Evolutionary conservation across 164 flowering plant genomes (phyloP).

Genomic region (Kingdonia uniflora): DNA sequence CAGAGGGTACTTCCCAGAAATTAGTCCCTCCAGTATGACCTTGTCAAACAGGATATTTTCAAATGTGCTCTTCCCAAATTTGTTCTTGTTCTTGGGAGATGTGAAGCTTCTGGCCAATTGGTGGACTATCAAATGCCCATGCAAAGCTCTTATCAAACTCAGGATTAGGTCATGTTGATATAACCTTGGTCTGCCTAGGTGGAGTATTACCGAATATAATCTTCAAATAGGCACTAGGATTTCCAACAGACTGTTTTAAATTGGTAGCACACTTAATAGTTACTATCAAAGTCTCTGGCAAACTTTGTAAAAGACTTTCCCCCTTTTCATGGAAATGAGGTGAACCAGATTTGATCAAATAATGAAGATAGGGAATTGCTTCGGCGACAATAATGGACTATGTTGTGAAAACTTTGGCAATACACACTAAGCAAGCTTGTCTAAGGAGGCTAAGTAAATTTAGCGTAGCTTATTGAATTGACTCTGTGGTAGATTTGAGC

Average conservation of each 20-base stretch:
- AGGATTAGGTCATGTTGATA: constrained; percentile 79
- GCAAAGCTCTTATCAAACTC: constrained; percentile 95
- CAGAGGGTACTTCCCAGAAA: too few relatives aligned
- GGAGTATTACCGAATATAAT: constrained; percentile 90
- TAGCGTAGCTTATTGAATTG: constrained; percentile 91
- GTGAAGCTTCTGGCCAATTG: constrained; percentile 76
- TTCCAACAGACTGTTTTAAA: too few relatives aligned
- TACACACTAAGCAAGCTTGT: constrained; percentile 98
- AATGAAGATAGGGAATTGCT: constrained; percentile 85
- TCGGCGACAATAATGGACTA: constrained; percentile 95
- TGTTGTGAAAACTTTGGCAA: constrained; percentile 82
- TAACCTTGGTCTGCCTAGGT: constrained; percentile 54
- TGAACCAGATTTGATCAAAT: constrained; percentile 89
- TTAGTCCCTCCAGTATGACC: too few relatives aligned
- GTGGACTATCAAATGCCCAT: too few relatives aligned
- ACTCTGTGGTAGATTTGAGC: too few relatives aligned
- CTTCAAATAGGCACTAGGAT: constrained; percentile 87
- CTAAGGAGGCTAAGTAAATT: constrained; percentile 86
- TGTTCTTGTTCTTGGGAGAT: constrained; percentile 98
- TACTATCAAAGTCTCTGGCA: too few relatives aligned
- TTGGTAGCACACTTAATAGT: too few relatives aligned
- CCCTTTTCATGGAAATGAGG: constrained; percentile 97
- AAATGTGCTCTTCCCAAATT: constrained; percentile 95
- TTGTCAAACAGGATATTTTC: constrained; percentile 97
- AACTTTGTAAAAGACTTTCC: too few relatives aligned